Evolutionary conservation across 169 alveolate species (phyloP).

Genomic region (Plasmodium fragile): DNA sequence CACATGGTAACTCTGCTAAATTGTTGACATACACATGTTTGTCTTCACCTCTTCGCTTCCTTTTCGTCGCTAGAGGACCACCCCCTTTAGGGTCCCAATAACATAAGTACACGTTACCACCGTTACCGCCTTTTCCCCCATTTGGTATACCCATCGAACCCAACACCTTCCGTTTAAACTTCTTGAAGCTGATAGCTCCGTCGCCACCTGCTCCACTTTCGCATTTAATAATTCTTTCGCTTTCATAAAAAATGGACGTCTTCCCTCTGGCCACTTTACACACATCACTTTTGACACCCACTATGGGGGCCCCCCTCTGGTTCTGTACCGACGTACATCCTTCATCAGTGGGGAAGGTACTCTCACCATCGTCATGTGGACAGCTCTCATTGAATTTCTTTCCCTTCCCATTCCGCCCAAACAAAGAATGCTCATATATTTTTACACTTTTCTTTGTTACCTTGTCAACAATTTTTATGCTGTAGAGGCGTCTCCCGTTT

Average conservation of each 20-base stretch:
- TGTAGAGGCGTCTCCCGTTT: constrained; percentile 17
- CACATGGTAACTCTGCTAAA: constrained; percentile 36
- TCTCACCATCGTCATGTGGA: not conserved
- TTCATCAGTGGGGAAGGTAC: not conserved
- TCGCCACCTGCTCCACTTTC: constrained; percentile 73
- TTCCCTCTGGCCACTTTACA: not conserved
- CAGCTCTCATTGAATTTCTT: not conserved
- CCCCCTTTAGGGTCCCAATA: constrained; percentile 8
- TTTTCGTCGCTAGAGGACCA: not conserved
- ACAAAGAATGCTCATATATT: not conserved
- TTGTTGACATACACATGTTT: constrained; percentile 40
- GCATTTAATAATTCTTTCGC: constrained; percentile 70
- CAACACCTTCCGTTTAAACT: constrained; percentile 50
- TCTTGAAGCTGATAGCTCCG: constrained; percentile 53
- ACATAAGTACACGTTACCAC: constrained; percentile 56
- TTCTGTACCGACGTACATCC: not conserved
- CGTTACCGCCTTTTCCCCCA: constrained; percentile 76
- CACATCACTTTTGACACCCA: constrained; percentile 7
- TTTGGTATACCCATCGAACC: constrained; percentile 70
- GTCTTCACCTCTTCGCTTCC: constrained; percentile 27
- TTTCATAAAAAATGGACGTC: constrained; percentile 56
- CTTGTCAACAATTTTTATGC: constrained; percentile 51
- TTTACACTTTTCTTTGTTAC: constrained; percentile 15
- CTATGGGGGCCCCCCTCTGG: not conserved
- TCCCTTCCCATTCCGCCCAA: not conserved